Conservation (phyloP, 805 yeast genomes). For the Ogataea kodamae region DNA sequence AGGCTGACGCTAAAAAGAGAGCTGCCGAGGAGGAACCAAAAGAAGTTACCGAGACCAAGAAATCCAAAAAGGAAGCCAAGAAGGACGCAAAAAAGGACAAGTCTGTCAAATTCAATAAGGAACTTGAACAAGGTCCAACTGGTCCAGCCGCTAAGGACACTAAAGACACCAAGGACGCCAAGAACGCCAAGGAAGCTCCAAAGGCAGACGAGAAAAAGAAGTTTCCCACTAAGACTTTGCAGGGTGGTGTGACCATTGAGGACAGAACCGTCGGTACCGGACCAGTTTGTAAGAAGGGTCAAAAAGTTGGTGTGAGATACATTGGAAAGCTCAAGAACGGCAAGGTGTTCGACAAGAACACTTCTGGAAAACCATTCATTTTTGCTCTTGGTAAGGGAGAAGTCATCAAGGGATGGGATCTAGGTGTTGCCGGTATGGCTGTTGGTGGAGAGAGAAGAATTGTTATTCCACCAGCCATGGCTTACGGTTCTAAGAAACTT, state of each 20-base stretch:
- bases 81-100: constrained; percentile 45
- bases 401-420: constrained; percentile 98
- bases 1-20: constrained; percentile 33
- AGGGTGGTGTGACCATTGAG: constrained; percentile 92
- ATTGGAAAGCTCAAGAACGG: constrained; percentile 97
- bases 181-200: constrained; percentile 41
- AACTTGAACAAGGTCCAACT: constrained; percentile 93
- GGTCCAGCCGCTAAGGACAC: constrained; percentile 32
- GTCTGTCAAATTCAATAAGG: constrained; percentile 84
- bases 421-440: constrained; percentile 98
- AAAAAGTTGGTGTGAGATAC: constrained; percentile 94
- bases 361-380: constrained; percentile 91
- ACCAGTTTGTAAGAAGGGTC: constrained; percentile 79
- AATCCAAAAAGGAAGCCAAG: constrained; percentile 25
- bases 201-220: constrained; percentile 39
- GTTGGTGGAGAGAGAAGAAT: constrained; percentile 99
- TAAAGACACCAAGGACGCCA: constrained; percentile 28
- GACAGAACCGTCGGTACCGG: constrained; percentile 91
- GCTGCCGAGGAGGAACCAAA: constrained; percentile 34
- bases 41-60: constrained; percentile 27
- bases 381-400: constrained; percentile 95
- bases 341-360: constrained; percentile 94
- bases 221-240: constrained; percentile 71
- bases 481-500: constrained; percentile 88
- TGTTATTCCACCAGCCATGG: constrained; percentile 92